phyloP scores from a whole-genome alignment of 352 stramenopile genomes.

The Phytophthora fragariae region DNA sequence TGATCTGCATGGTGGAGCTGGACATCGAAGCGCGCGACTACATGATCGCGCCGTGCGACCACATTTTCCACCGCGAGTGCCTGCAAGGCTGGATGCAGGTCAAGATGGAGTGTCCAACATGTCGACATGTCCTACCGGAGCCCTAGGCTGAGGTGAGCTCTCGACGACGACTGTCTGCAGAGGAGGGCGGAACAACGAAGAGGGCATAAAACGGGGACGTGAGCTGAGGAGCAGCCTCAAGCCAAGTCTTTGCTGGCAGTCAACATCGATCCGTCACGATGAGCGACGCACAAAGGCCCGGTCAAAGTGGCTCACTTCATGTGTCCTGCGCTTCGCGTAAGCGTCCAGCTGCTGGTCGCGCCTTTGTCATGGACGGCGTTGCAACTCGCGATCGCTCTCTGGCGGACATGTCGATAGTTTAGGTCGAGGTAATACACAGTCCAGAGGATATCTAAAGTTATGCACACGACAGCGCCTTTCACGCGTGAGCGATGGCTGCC shows the following conservation, averaged over 20 bases:
- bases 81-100: conserved; percentile 97
- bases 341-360: conserved; percentile 19
- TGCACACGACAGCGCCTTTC: conserved; percentile 12
- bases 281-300: conserved; percentile 21
- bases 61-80: conserved; percentile 96
- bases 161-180: conserved; percentile 16
- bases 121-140: conserved; percentile 90
- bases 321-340: conserved; percentile 7
- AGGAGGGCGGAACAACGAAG: conserved; percentile 38
- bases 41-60: conserved; percentile 97
- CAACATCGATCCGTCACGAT: conserved; percentile 18
- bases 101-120: conserved; percentile 98
- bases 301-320: conserved; percentile 15
- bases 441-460: conserved; percentile 32
- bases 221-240: conserved; percentile 7
- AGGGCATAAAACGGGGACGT: conserved; percentile 33
- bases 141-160: conserved; percentile 54
- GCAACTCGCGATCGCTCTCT: conserved; percentile 2
- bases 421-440: conserved; percentile 41
- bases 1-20: conserved; percentile 90
- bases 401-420: conserved; percentile 37
- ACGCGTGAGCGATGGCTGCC: neutral
- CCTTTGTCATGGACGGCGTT: conserved; percentile 7
- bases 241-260: conserved; percentile 17
- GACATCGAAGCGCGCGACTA: conserved; percentile 89